Base-by-base conservation (phyloP, 257 asterid genomes). In the Solanum sitiens region DNA sequence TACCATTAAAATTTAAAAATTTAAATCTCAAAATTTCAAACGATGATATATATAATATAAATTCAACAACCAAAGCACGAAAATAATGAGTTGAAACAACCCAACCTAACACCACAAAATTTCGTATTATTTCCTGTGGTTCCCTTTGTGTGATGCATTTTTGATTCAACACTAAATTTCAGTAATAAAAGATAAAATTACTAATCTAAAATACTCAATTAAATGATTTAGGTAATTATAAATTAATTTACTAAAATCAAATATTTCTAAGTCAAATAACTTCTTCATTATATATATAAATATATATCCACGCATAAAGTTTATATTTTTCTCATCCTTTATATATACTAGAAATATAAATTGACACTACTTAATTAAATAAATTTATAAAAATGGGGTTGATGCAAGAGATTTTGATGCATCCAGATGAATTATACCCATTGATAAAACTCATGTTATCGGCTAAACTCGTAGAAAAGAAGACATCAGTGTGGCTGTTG, bases 351-450 rank as follows among this genome's bases (percentile, higher is more conserved):
- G 0, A 21, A 59, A 59, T 20, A 59, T 1, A 21, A 59, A 59
- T 59, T 21, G 68, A 21, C 68, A 3, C 27, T 61, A 13, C 13
- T 21, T 61, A 21, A 21, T 61, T 8, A 61, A 21, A 61, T 27
- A 59, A 59, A 59, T 59, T 20, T 21, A 59, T 59, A 59, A 59
- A 20, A 21, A 59, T 59, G 67, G 25, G 0, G 12, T 18, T 73
- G 75, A 90, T 94, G 88, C 92, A 95, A 44, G 92, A 95, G 89
- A 92, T 97, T 61, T 85, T 91, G 95, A 93, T 77, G 91, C 97
- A 95, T 94, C 98, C 98, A 82, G 97, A 95, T 82, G 98, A 97
- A 88, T 50, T 97, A 86, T 94, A 92, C 65, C 99, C 98, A 89
- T 44, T 97, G 94, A 67, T 97, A 88, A 97, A 97, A 93, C 89